These are phyloP conservation scores for Deuterostichococcus epilithicus DNA, from an alignment of 139 green algal species.

Conservation along the genomic window DNA sequence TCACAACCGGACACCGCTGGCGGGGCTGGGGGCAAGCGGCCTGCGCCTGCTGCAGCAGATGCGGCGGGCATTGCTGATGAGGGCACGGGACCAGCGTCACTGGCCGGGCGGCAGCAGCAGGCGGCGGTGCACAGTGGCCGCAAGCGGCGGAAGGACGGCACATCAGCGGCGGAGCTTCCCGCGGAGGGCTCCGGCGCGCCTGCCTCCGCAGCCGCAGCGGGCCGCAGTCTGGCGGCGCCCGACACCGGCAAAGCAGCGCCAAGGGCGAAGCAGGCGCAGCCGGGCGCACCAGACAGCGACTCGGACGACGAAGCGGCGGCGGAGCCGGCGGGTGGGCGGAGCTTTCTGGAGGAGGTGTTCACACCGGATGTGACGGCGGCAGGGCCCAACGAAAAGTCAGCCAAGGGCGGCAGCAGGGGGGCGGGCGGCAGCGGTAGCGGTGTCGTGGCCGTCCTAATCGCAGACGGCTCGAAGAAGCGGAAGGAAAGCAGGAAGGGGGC, in stretches of 20 bases:
- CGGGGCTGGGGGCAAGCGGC: neutral
- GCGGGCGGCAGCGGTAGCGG: neutral
- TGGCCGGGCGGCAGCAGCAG: no score
- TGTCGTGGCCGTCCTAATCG: neutral
- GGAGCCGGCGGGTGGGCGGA: neutral
- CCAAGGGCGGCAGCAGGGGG: neutral
- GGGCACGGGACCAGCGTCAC: no score
- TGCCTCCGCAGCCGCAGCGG: no score
- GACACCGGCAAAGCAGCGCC: no score
- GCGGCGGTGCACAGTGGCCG: no score
- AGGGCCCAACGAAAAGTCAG: no score
- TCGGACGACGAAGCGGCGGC: neutral
- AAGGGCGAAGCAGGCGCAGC: neutral
- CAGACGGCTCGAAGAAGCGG: neutral
- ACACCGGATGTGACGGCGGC: no score
- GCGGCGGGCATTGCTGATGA: no score
- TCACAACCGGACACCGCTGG: neutral
- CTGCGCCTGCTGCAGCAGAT: neutral
- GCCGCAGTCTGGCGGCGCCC: no score
- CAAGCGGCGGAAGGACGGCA: neutral
- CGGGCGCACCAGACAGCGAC: neutral
- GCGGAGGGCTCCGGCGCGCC: no score
- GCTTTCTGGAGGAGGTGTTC: neutral
- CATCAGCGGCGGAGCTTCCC: no score
- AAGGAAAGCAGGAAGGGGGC: constrained; percentile 12